phyloP scores from a whole-genome alignment of 2,329 filamentous ascomycete species.

The Aspergillus floridensis region DNA sequence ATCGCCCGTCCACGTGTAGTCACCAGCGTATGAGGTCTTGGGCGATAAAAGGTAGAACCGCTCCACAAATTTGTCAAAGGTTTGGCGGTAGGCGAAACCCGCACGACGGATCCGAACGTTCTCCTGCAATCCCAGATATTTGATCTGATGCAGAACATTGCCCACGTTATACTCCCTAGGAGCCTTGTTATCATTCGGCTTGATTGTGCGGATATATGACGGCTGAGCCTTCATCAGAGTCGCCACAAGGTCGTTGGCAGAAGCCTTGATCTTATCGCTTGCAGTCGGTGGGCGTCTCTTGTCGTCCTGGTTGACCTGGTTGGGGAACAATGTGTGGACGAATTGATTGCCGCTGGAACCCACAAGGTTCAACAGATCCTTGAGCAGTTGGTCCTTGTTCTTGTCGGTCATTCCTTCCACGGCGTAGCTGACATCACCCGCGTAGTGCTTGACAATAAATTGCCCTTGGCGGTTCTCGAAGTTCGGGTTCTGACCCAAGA shows the following conservation, averaged over 20 bases:
- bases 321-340: conserved; percentile 82
- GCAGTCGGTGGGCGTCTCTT: conserved; percentile 90
- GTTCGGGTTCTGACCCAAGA: conserved; percentile 81
- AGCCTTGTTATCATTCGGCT: conserved; percentile 98
- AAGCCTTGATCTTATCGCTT: conserved; percentile 91
- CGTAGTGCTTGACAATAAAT: conserved; percentile 99
- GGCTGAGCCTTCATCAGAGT: conserved; percentile 97
- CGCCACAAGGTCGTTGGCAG: conserved; percentile 89
- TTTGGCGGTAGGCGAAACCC: conserved; percentile 94
- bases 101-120: conserved; percentile 96
- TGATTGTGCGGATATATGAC: conserved; percentile 98
- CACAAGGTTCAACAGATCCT: conserved; percentile 86
- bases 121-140: conserved; percentile 98
- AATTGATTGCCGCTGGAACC: conserved; percentile 81
- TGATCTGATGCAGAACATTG: conserved; percentile 97
- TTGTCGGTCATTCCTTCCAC: conserved; percentile 98
- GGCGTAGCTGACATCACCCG: conserved; percentile 91
- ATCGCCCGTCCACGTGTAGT: conserved; percentile 93
- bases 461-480: conserved; percentile 89
- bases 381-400: conserved; percentile 96
- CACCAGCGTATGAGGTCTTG: conserved; percentile 91
- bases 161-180: conserved; percentile 85
- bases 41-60: conserved; percentile 94
- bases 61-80: conserved; percentile 97
- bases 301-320: conserved; percentile 94